Percentiles rank a stretch among this genome's conserved stretches.
Conservation (phyloP, 306 rosid genomes). For the Cyamopsis tetragonoloba region DNA sequence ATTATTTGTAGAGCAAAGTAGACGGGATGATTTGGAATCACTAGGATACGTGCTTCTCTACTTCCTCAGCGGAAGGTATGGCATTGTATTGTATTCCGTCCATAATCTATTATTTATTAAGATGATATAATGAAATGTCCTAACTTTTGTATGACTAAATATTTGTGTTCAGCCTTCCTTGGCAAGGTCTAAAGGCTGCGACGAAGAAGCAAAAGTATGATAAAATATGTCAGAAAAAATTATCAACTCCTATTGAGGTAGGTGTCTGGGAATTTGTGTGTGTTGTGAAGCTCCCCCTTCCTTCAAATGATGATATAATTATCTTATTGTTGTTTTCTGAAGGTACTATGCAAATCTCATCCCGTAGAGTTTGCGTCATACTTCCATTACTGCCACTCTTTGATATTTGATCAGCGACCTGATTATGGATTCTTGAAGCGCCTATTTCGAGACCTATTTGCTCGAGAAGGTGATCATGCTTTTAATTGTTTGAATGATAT, state of each 20-base stretch:
- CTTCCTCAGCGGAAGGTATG: constrained; percentile 88
- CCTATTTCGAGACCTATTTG: constrained; percentile 76
- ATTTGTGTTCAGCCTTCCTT: constrained; percentile 73
- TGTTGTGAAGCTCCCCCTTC: neutral
- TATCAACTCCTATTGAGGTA: constrained; percentile 97
- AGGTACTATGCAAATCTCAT: constrained; percentile 87
- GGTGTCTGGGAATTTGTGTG: constrained; percentile 21
- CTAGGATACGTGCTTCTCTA: constrained; percentile 94
- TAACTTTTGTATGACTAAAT: constrained; percentile 6
- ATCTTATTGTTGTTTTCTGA: constrained; percentile 22
- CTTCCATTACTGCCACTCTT: constrained; percentile 89
- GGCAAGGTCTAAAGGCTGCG: constrained; percentile 99
- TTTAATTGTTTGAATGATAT: neutral
- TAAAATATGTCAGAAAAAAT: constrained; percentile 89
- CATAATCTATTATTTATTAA: neutral
- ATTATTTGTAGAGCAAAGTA: constrained; percentile 77
- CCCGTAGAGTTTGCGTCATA: constrained; percentile 95
- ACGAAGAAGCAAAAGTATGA: constrained; percentile 98
- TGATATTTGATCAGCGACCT: constrained; percentile 95
- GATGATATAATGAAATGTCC: constrained; percentile 5
- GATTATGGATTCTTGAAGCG: constrained; percentile 98
- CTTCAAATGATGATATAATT: neutral
- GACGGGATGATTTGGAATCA: constrained; percentile 98
- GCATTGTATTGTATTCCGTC: neutral
- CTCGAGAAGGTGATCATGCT: constrained; percentile 65